Evolutionary conservation across 768 basidiomycete species (phyloP), one percentile per base, ranked within the genome.

Genomic region (Pleurotus platypus): DNA sequence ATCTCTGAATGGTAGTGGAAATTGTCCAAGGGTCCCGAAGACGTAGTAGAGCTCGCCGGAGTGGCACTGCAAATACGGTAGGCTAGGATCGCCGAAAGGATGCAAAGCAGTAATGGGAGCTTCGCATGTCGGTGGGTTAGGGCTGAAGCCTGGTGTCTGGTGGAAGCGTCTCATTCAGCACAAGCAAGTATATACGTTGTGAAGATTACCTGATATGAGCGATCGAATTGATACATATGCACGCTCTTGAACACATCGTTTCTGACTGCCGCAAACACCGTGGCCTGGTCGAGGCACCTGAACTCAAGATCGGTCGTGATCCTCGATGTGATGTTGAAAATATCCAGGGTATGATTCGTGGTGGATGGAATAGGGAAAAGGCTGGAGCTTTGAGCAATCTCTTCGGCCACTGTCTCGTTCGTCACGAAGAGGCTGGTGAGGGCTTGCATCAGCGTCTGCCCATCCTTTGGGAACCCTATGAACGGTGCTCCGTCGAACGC

Each of bases 401-500:
- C 51, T 13, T 54, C 22, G 5, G 51, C 51, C 51, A 54, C 12
- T 5, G 51, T 54, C n/a, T 54, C 37, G 24, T 54, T 54, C 9
- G 42, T 22, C n/a, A 43, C 38, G 22, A 37, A 16, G 13, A 54
- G 39, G 20, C 7, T 18, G 11, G 42, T 38, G 15, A 54, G 39
- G 13, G 51, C 51, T 22, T 54, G 16, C 1, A 22, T 22, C 11
- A 54, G 24, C 8, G 51, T 54, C 42, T 54, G 51, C 18, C 51
- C 51, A 26, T 54, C 51, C 37, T 42, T 39, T 20, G 51, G 51
- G 53, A 70, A 72, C 1, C 73, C 72, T 27, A 76, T 69, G 61
- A 82, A 78, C 40, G 77, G 74, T 0, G 76, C 69, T 0, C 80
- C 81, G 60, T 82, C 80, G 57, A 79, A 79, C 16, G 75, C 67